A percentile compares a stretch with the other conserved stretches of the same genome.
Conservation (phyloP, 208 protist genomes). For the Acanthamoeba sp. region DNA sequence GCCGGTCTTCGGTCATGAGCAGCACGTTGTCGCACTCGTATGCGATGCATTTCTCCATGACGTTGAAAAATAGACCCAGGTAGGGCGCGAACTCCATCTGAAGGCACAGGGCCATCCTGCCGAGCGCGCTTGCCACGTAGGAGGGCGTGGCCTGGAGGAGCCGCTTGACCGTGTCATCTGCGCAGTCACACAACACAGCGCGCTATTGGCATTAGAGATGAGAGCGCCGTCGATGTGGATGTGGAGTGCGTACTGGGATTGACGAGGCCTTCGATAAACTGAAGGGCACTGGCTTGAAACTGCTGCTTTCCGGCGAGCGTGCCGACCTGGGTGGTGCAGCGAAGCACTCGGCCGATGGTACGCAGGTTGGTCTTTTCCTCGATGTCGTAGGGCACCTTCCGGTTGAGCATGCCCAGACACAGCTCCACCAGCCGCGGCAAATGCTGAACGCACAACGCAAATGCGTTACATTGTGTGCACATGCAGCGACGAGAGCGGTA, state of each 20-base stretch:
- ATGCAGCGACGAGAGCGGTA: too few relatives aligned
- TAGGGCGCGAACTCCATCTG: slow-evolving; percentile 21
- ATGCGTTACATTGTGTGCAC: too few relatives aligned
- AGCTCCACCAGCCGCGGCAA: slow-evolving; percentile 14
- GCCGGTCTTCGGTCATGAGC: slow-evolving; percentile 51
- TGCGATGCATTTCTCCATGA: background rate
- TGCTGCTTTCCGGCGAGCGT: background rate
- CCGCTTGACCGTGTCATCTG: slow-evolving; percentile 14
- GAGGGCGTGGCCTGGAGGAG: background rate
- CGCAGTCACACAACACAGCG: background rate
- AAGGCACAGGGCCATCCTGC: slow-evolving; percentile 1
- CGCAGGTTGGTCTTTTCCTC: slow-evolving; percentile 25
- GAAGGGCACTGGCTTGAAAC: background rate
- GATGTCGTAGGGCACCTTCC: background rate
- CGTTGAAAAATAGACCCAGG: background rate
- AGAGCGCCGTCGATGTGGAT: background rate
- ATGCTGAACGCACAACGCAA: background rate
- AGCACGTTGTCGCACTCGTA: background rate
- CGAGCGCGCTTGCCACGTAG: slow-evolving; percentile 17
- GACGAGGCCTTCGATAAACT: background rate
- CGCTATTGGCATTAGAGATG: background rate
- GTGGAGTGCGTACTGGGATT: background rate
- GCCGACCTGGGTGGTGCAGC: slow-evolving; percentile 22
- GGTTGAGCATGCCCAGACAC: slow-evolving; percentile 39
- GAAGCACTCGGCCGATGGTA: background rate